Conservation (phyloP, 2,329 filamentous ascomycete genomes). For the Trichoderma sp. region DNA sequence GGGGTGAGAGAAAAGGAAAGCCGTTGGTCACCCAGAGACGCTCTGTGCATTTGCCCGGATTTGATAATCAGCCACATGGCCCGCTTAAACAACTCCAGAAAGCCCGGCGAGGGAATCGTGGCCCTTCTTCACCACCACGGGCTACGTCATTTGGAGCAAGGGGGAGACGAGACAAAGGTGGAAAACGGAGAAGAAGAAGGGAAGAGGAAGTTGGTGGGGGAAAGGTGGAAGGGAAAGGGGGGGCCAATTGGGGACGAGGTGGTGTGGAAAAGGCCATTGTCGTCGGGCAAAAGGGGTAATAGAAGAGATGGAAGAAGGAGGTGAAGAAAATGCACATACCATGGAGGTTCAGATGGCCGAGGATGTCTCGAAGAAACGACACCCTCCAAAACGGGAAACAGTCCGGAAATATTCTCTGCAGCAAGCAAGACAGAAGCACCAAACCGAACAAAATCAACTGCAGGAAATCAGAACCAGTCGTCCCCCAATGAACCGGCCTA, state of each 20-base stretch:
- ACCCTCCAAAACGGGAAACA: constrained; percentile 14
- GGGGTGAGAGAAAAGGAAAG: constrained; percentile 22
- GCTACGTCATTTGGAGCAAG: constrained; percentile 20
- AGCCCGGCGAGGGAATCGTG: neutral
- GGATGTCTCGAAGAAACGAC: neutral
- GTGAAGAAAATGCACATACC: constrained; percentile 15
- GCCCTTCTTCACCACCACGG: constrained; percentile 1
- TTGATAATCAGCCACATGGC: constrained; percentile 26
- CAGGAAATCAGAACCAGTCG: neutral
- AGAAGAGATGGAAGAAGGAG: neutral
- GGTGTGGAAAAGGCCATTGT: neutral
- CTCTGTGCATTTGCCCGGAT: constrained; percentile 23
- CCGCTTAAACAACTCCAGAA: constrained; percentile 20
- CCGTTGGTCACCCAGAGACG: constrained; percentile 22
- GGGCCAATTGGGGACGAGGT: neutral
- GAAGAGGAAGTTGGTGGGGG: neutral
- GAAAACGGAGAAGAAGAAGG: neutral
- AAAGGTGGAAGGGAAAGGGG: neutral
- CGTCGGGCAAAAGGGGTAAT: neutral
- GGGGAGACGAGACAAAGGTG: neutral
- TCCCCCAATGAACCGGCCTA: neutral
- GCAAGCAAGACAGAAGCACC: neutral
- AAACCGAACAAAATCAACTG: neutral
- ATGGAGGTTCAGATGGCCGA: neutral
- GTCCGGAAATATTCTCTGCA: constrained; percentile 11